Evolutionary conservation across 2,329 filamentous ascomycete species (phyloP).

Genomic region (Moelleriella libera): DNA sequence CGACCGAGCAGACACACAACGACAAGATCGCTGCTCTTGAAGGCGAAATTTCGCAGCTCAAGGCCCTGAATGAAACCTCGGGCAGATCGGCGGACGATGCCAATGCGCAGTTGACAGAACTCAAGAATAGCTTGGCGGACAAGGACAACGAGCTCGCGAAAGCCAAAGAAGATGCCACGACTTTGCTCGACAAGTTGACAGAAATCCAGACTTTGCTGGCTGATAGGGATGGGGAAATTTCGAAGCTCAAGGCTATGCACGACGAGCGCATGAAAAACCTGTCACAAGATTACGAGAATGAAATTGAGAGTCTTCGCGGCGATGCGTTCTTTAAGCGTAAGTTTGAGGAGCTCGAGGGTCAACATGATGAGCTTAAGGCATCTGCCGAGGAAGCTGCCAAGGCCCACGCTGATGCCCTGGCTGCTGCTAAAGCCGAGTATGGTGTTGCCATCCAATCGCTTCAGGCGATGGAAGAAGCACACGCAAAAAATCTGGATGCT

Average conservation of each 20-base stretch:
- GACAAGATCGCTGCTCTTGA: constrained; percentile 36
- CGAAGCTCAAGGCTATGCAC: constrained; percentile 40
- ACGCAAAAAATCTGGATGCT: constrained; percentile 39
- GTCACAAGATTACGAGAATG: constrained; percentile 47
- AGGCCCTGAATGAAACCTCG: constrained; percentile 30
- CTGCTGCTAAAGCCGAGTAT: constrained; percentile 27
- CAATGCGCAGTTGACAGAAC: constrained; percentile 21
- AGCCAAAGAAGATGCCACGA: constrained; percentile 23
- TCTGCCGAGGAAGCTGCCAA: constrained; percentile 21
- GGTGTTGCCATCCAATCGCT: constrained; percentile 29
- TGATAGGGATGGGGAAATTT: constrained; percentile 33
- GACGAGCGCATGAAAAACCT: constrained; percentile 43
- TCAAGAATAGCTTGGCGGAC: constrained; percentile 24
- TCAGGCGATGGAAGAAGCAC: constrained; percentile 34
- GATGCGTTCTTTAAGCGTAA: constrained; percentile 52
- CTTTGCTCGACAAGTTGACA: constrained; percentile 34
- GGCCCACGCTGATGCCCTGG: constrained; percentile 26
- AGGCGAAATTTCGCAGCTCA: constrained; percentile 35
- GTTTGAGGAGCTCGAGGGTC: constrained; percentile 43
- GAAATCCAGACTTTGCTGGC: constrained; percentile 29
- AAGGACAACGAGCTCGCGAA: constrained; percentile 31
- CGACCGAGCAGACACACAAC: constrained; percentile 27
- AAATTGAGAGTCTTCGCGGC: constrained; percentile 48
- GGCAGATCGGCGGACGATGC: constrained; percentile 28
- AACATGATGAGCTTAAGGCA: constrained; percentile 36